phyloP scores from a whole-genome alignment of 768 basidiomycete genomes.

The Lentinula guzmanii region DNA sequence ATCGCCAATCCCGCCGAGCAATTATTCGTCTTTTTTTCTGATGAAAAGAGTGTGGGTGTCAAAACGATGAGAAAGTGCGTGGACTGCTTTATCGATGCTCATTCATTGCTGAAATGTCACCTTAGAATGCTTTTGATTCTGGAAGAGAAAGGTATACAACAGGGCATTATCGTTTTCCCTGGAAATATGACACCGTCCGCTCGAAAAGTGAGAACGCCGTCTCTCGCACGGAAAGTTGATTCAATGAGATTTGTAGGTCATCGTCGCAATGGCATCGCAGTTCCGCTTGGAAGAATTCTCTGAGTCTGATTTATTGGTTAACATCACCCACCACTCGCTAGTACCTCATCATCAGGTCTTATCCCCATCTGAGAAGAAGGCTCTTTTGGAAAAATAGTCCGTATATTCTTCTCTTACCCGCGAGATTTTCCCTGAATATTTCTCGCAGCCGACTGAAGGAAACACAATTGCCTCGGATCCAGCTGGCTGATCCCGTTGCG shows the following conservation, averaged over 20 bases:
- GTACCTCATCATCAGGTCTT: slow-evolving; percentile 93
- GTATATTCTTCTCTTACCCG: slow-evolving; percentile 25
- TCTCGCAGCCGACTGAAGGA: slow-evolving; percentile 84
- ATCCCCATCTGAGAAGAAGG: slow-evolving; percentile 77
- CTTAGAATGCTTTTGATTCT: slow-evolving; percentile 80
- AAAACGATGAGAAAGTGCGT: slow-evolving; percentile 97
- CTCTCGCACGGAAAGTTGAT: slow-evolving; percentile 4
- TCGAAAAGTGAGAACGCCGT: slow-evolving; percentile 59
- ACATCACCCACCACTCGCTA: slow-evolving; percentile 93
- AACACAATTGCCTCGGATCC: slow-evolving; percentile 95
- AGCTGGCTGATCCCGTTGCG: slow-evolving; percentile 95
- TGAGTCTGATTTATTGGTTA: slow-evolving; percentile 93
- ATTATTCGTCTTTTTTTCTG: slow-evolving; percentile 95
- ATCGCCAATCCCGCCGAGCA: slow-evolving; percentile 61
- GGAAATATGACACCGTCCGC: slow-evolving; percentile 97
- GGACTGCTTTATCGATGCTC: background rate
- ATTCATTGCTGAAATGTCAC: background rate
- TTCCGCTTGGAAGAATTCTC: slow-evolving; percentile 95
- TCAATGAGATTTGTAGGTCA: slow-evolving; percentile 51
- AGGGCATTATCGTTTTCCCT: slow-evolving; percentile 93
- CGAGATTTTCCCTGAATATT: slow-evolving; percentile 3
- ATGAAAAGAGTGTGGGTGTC: slow-evolving; percentile 91
- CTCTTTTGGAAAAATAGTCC: slow-evolving; percentile 88
- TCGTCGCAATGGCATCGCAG: slow-evolving; percentile 81
- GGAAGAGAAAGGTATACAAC: slow-evolving; percentile 85